These are phyloP conservation scores for Cladosporium oxysporum DNA, from an alignment of 2,329 filamentous ascomycete genomes.

Conservation along the genomic window DNA sequence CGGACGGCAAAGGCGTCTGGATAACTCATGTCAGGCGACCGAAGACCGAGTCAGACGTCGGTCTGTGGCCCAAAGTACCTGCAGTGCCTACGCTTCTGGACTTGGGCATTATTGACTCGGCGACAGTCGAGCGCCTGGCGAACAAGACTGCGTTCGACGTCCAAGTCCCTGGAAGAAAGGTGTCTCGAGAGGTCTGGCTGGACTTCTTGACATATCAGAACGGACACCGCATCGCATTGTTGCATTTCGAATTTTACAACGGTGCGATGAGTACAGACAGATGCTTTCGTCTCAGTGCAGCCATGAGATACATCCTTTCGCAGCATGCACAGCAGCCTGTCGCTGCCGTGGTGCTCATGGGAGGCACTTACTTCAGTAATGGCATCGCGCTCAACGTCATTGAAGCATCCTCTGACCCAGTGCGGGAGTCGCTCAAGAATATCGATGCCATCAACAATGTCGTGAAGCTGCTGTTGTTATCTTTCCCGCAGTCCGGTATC, in stretches of 20 bases:
- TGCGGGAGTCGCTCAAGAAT: conserved; percentile 46
- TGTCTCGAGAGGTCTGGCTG: conserved; percentile 45
- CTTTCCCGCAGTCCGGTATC: conserved; percentile 40
- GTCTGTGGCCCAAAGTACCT: conserved; percentile 47
- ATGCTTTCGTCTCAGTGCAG: conserved; percentile 41
- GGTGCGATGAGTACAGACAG: conserved; percentile 47
- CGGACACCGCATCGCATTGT: conserved; percentile 38
- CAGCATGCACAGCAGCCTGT: conserved; percentile 36
- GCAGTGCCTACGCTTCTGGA: conserved; percentile 40
- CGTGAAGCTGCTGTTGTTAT: conserved; percentile 42
- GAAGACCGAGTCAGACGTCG: conserved; percentile 41
- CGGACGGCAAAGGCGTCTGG: conserved; percentile 45
- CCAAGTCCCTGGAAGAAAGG: conserved; percentile 32
- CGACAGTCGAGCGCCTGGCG: conserved; percentile 21
- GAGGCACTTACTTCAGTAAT: conserved; percentile 48
- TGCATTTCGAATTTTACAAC: conserved; percentile 50
- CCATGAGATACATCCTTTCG: conserved; percentile 40
- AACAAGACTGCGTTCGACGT: conserved; percentile 33
- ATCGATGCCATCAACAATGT: conserved; percentile 50
- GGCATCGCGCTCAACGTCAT: conserved; percentile 49
- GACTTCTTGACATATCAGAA: conserved; percentile 38
- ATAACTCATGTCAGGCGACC: conserved; percentile 44
- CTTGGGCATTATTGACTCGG: conserved; percentile 37
- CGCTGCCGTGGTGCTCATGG: conserved; percentile 43
- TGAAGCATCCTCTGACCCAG: conserved; percentile 42